phyloP scores from a whole-genome alignment of 1,284 basidiomycete genomes.

The Chalciporus sp. region DNA sequence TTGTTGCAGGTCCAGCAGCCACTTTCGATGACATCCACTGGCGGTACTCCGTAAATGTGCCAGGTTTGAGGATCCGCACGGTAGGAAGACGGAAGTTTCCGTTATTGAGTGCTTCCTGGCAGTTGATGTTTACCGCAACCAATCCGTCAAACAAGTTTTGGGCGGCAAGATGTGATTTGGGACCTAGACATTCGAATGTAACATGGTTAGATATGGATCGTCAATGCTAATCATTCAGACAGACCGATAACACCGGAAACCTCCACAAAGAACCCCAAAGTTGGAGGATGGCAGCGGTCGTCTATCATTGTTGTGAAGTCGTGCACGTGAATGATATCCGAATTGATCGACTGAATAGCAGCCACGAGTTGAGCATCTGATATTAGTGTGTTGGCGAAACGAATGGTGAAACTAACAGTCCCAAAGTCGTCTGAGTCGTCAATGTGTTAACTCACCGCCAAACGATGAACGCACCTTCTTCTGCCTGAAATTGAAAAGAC shows the following conservation, averaged over 20 bases:
- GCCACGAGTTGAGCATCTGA: conserved; percentile 5
- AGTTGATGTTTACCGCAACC: neutral
- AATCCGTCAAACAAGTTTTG: conserved; percentile 4
- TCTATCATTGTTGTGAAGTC: conserved; percentile 11
- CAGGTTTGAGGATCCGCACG: neutral
- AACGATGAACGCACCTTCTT: conserved; percentile 1
- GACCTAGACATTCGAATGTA: neutral
- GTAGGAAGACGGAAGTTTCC: conserved; percentile 1
- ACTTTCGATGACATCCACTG: too few species aligned
- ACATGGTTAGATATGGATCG: neutral
- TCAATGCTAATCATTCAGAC: neutral
- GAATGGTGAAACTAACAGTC: conserved; percentile 4
- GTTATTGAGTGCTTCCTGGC: neutral
- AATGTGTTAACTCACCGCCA: neutral
- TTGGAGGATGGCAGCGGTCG: conserved; percentile 1
- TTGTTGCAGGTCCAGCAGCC: neutral
- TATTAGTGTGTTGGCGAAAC: neutral
- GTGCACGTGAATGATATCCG: neutral
- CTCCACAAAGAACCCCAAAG: conserved; percentile 17
- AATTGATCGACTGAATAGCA: neutral
- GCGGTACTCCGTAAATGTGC: neutral
- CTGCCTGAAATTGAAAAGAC: conserved; percentile 6
- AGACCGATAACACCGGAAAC: neutral
- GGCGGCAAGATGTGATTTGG: neutral
- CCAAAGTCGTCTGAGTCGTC: neutral